These are phyloP conservation scores for Asterophora parasitica DNA, from an alignment of 768 basidiomycete species.

Conservation along the genomic window DNA sequence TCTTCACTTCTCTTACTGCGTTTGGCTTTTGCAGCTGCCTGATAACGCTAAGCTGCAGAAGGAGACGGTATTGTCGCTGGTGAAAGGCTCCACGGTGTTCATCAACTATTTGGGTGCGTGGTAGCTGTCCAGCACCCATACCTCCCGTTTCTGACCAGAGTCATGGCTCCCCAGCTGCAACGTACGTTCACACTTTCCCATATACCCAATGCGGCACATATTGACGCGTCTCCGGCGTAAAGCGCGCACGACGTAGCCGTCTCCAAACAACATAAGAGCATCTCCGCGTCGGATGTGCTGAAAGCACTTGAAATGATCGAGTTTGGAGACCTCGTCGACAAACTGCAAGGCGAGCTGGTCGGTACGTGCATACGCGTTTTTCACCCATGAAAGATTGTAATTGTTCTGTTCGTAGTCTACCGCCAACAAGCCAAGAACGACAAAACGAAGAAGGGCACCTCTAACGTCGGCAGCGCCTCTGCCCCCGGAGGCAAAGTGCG, in stretches of 20 bases:
- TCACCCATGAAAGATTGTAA: background rate
- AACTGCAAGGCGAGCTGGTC: slow-evolving; percentile 59
- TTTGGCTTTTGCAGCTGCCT: slow-evolving; percentile 53
- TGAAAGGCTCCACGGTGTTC: slow-evolving; percentile 91
- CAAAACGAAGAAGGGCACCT: slow-evolving; percentile 42
- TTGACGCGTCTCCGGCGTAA: slow-evolving; percentile 14
- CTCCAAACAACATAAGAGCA: slow-evolving; percentile 75
- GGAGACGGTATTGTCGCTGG: slow-evolving; percentile 78
- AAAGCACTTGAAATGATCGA: slow-evolving; percentile 80
- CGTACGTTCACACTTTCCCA: slow-evolving; percentile 29
- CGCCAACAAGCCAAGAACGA: slow-evolving; percentile 59
- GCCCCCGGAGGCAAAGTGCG: slow-evolving; percentile 18
- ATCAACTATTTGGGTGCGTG: slow-evolving; percentile 86
- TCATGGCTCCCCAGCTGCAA: slow-evolving; percentile 36
- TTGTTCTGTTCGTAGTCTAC: slow-evolving; percentile 42
- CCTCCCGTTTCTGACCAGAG: background rate
- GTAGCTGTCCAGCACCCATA: too few relatives aligned
- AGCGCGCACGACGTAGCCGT: slow-evolving; percentile 91
- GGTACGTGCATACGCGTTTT: slow-evolving; percentile 32
- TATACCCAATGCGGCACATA: background rate
- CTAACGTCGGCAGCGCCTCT: slow-evolving; percentile 21
- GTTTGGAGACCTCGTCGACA: slow-evolving; percentile 64
- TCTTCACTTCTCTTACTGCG: background rate
- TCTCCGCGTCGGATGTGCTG: slow-evolving; percentile 86
- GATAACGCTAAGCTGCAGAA: slow-evolving; percentile 85